These are phyloP conservation scores for Xylaria nigripes DNA, from an alignment of 495 filamentous ascomycete genomes.

Conservation along the genomic window DNA sequence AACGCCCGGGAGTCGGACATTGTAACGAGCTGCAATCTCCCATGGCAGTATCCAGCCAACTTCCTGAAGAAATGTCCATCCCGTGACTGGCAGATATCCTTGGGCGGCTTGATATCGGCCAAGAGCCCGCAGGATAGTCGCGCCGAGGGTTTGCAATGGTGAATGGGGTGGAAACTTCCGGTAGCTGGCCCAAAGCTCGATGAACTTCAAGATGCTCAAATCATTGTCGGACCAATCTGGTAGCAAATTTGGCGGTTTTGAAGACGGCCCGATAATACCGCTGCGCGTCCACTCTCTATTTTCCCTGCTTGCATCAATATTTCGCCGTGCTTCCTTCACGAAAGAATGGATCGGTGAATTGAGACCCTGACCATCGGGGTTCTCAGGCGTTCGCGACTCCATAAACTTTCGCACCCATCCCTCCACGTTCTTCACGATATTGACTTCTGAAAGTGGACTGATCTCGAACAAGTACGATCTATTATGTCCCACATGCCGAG, in stretches of 20 bases:
- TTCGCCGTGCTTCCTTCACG: constrained; percentile 50
- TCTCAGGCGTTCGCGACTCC: constrained; percentile 9
- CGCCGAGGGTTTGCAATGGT: constrained; percentile 51
- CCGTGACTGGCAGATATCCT: constrained; percentile 45
- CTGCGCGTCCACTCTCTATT: constrained; percentile 50
- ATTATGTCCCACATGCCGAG: constrained; percentile 25
- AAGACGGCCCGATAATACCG: constrained; percentile 42
- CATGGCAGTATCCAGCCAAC: constrained; percentile 74
- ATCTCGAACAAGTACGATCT: constrained; percentile 34
- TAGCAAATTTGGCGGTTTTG: constrained; percentile 17
- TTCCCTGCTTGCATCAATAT: constrained; percentile 61
- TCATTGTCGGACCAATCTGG: constrained; percentile 42
- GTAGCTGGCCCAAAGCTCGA: constrained; percentile 59
- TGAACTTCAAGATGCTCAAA: constrained; percentile 54
- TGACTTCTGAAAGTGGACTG: constrained; percentile 23
- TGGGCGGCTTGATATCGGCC: constrained; percentile 56
- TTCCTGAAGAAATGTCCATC: constrained; percentile 72
- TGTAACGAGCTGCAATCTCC: constrained; percentile 63
- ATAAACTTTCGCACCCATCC: constrained; percentile 26
- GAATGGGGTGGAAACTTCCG: constrained; percentile 40
- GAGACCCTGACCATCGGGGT: neutral
- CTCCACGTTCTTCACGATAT: constrained; percentile 23
- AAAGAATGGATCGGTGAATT: constrained; percentile 38
- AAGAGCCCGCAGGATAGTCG: constrained; percentile 63
- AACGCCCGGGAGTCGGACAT: constrained; percentile 47